Evolutionary conservation across 768 basidiomycete species (phyloP).

Genomic region (Cubamyces sp.): DNA sequence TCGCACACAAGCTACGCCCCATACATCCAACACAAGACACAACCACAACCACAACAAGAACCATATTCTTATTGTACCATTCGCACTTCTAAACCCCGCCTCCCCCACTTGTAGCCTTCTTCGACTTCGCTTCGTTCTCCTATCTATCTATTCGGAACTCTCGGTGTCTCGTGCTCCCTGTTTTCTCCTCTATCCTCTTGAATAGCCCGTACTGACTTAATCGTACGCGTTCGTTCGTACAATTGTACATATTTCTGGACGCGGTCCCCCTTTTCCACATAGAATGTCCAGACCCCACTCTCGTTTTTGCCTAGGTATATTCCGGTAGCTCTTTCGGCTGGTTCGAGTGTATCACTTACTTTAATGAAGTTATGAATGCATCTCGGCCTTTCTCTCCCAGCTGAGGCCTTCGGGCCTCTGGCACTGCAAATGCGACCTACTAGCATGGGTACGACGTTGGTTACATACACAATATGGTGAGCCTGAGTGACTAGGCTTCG

Average conservation of each 20-base stretch:
- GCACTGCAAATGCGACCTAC: too few relatives aligned
- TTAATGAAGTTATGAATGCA: conserved; percentile 3
- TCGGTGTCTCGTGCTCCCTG: background rate
- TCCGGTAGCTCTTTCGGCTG: conserved; percentile 10
- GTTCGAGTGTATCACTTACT: conserved; percentile 16
- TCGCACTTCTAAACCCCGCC: conserved; percentile 7
- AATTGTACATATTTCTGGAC: conserved; percentile 17
- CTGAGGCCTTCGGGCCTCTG: too few relatives aligned
- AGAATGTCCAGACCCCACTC: conserved; percentile 19
- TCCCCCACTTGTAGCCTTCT: conserved; percentile 15
- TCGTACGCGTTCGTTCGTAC: conserved; percentile 13
- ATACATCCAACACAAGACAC: background rate
- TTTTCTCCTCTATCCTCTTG: background rate
- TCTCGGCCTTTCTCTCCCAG: background rate
- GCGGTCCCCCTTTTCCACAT: background rate
- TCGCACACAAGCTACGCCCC: background rate
- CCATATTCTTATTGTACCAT: conserved; percentile 24
- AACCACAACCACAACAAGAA: background rate
- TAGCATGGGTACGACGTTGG: too few relatives aligned
- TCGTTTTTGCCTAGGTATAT: conserved; percentile 7
- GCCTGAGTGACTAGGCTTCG: too few relatives aligned
- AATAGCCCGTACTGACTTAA: conserved; percentile 11
- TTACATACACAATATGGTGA: too few relatives aligned
- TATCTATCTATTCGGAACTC: conserved; percentile 14
- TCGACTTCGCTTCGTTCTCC: background rate